These are phyloP conservation scores for Heliamphora pulchella DNA, from an alignment of 179 eudicot genomes.

Conservation along the genomic window DNA sequence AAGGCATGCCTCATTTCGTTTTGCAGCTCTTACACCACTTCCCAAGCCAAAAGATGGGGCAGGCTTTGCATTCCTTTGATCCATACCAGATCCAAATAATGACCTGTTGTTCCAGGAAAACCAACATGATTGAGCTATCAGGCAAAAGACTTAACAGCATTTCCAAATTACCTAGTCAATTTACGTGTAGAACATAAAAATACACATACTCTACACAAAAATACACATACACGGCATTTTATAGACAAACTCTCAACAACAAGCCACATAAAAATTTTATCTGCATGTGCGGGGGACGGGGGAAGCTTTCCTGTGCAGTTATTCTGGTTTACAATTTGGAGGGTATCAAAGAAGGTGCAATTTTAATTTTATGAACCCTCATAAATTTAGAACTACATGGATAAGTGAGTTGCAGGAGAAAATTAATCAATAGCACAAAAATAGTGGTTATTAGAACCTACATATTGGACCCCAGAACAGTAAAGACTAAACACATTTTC, in stretches of 20 bases:
- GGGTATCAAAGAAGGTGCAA: not conserved
- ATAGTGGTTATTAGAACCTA: not conserved
- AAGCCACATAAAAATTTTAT: not conserved
- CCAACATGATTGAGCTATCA: constrained; percentile 1
- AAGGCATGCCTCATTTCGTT: constrained; percentile 40
- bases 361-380: not conserved
- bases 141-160: not conserved
- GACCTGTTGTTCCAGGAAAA: constrained; percentile 36
- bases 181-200: not conserved
- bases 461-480: not conserved
- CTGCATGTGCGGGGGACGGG: not conserved
- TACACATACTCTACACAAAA: no score
- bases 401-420: constrained; percentile 1
- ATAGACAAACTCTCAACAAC: not conserved
- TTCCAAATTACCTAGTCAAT: not conserved
- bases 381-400: not conserved
- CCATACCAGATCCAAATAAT: constrained; percentile 26
- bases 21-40: constrained; percentile 46
- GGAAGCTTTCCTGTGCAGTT: not conserved
- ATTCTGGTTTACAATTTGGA: not conserved
- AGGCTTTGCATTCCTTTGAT: constrained; percentile 35
- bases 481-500: not conserved
- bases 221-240: not conserved
- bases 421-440: not conserved
- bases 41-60: constrained; percentile 32